A percentile compares a stretch with the other conserved stretches of the same genome.
phyloP scores from a whole-genome alignment of 1,139 yeast genomes.

The Wickerhamomyces sp. region DNA sequence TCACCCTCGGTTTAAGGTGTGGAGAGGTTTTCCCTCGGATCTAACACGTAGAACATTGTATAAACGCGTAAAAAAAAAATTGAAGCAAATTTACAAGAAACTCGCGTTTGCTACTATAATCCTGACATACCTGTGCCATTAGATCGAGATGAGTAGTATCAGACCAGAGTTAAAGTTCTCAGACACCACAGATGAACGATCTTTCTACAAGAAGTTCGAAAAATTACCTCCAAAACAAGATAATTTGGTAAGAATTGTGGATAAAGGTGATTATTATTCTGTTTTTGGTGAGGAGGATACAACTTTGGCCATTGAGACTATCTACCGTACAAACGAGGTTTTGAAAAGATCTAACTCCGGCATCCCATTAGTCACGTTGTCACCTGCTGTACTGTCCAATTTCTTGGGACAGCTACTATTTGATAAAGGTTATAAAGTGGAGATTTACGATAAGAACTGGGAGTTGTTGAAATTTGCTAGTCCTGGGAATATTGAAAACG shows the following conservation, averaged over 20 bases:
- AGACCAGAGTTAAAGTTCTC: constrained; percentile 72
- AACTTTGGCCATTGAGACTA: constrained; percentile 68
- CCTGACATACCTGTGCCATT: too few species aligned
- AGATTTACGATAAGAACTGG: constrained; percentile 64
- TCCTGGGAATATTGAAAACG: constrained; percentile 84
- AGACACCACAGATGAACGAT: constrained; percentile 39
- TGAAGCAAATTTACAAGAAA: too few species aligned
- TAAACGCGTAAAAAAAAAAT: too few species aligned
- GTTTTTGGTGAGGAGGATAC: constrained; percentile 73
- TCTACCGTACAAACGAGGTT: constrained; percentile 79
- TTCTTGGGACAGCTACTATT: constrained; percentile 64
- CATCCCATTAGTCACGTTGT: constrained; percentile 67
- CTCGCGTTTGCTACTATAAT: too few species aligned
- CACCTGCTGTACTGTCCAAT: constrained; percentile 65
- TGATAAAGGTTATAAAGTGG: constrained; percentile 70
- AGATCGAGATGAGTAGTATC: constrained; percentile 24
- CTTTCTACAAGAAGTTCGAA: constrained; percentile 57
- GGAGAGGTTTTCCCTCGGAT: too few species aligned
- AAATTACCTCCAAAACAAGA: constrained; percentile 44
- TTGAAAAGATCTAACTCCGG: constrained; percentile 48
- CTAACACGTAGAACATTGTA: too few species aligned
- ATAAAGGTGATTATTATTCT: constrained; percentile 73
- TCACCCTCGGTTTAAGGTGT: too few species aligned
- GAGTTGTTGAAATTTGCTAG: constrained; percentile 60
- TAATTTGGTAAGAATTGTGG: constrained; percentile 60